Conservation (phyloP, 2,329 filamentous ascomycete species). For the Paecilomyces variotii region DNA sequence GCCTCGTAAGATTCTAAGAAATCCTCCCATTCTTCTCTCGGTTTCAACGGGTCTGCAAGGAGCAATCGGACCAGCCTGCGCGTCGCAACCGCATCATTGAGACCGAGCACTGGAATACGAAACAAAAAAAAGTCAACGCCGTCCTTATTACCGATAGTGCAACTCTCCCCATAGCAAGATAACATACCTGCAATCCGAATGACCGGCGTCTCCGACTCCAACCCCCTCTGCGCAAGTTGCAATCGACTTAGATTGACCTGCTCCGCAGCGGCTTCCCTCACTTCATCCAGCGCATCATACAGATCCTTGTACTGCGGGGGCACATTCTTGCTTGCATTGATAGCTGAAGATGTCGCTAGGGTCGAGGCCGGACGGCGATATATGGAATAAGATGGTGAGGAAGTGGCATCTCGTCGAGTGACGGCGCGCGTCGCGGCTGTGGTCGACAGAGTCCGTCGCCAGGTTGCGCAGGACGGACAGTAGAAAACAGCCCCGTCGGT, state of each 20-base stretch:
- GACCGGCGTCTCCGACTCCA: constrained; percentile 47
- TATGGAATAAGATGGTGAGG: constrained; percentile 7
- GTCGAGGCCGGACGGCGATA: constrained; percentile 20
- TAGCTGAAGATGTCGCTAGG: constrained; percentile 44
- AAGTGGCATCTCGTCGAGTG: background rate
- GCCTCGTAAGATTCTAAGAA: constrained; percentile 46
- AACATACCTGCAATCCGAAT: constrained; percentile 47
- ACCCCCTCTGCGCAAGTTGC: constrained; percentile 50
- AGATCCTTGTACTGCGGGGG: constrained; percentile 46
- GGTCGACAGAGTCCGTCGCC: constrained; percentile 24
- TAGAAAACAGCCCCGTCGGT: constrained; percentile 20
- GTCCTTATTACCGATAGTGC: background rate
- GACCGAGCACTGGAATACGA: constrained; percentile 37
- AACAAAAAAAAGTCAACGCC: constrained; percentile 1
- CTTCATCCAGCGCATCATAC: constrained; percentile 44
- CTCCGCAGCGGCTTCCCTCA: constrained; percentile 45
- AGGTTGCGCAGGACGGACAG: constrained; percentile 35
- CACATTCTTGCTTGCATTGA: constrained; percentile 47
- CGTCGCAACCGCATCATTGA: constrained; percentile 43
- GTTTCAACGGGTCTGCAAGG: constrained; percentile 60
- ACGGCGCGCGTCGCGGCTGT: constrained; percentile 7
- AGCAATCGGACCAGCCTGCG: constrained; percentile 59
- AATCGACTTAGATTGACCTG: constrained; percentile 53
- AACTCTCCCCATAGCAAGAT: background rate
- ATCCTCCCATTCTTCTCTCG: constrained; percentile 59